phyloP scores from a whole-genome alignment of 129 eudicot species.

The Solidago caesia region DNA sequence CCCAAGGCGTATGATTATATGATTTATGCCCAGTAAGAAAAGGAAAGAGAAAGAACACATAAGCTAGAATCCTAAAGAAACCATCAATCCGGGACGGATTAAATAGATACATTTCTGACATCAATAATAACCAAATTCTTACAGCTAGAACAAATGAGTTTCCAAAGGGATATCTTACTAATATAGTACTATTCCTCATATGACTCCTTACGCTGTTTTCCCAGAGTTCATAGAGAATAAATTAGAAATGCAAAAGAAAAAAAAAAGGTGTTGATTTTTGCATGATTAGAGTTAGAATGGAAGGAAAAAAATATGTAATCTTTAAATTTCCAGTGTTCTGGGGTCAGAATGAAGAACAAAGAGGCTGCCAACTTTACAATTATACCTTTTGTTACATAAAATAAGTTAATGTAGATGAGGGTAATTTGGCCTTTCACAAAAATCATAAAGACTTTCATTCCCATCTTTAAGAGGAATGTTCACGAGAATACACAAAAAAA shows the following conservation, averaged over 20 bases:
- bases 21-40: too few species aligned
- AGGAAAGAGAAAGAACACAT: too few species aligned
- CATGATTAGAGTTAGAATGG: not conserved
- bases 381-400: not conserved
- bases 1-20: too few species aligned
- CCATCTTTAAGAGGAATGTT: too few species aligned
- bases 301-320: not conserved
- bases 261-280: too few species aligned
- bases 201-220: not conserved
- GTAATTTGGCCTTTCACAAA: not conserved
- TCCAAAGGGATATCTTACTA: conserved; percentile 4
- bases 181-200: not conserved
- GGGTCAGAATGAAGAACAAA: not conserved
- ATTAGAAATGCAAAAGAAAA: not conserved
- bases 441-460: not conserved
- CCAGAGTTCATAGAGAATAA: not conserved
- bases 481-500: too few species aligned
- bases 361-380: not conserved
- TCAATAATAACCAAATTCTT: not conserved
- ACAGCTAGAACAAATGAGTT: not conserved
- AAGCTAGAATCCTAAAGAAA: too few species aligned
- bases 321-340: not conserved
- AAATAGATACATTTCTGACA: too few species aligned
- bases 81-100: too few species aligned
- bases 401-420: not conserved